Evolutionary conservation across 2,329 filamentous ascomycete genomes (phyloP).

Genomic region (Pseudocercospora macadamiae): DNA sequence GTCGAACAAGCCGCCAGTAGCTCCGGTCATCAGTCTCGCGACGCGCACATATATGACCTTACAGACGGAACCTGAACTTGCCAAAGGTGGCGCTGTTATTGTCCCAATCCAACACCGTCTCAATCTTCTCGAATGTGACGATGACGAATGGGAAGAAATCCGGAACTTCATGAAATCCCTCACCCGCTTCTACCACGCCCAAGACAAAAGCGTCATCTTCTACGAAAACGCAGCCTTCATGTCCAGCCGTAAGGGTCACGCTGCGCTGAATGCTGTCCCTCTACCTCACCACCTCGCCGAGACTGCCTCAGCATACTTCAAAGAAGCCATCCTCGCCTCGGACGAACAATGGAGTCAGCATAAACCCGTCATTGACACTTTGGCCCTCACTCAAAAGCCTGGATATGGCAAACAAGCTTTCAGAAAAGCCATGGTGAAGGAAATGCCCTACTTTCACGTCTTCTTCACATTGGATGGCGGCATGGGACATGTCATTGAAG

Average conservation of each 20-base stretch:
- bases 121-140: slow-evolving; percentile 96
- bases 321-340: slow-evolving; percentile 82
- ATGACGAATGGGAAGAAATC: slow-evolving; percentile 99
- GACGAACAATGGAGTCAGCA: slow-evolving; percentile 97
- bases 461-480: slow-evolving; percentile 95
- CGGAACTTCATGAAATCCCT: slow-evolving; percentile 99
- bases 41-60: slow-evolving; percentile 88
- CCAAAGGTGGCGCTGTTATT: slow-evolving; percentile 80
- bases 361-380: slow-evolving; percentile 88
- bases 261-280: slow-evolving; percentile 81
- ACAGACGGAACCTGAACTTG: slow-evolving; percentile 85
- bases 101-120: slow-evolving; percentile 83
- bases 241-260: slow-evolving; percentile 72
- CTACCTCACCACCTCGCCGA: slow-evolving; percentile 90
- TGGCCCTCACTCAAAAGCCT: slow-evolving; percentile 58
- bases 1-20: slow-evolving; percentile 68
- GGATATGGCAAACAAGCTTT: slow-evolving; percentile 82
- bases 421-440: slow-evolving; percentile 78
- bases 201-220: slow-evolving; percentile 89
- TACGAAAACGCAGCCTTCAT: slow-evolving; percentile 94
- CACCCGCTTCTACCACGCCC: slow-evolving; percentile 87
- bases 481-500: slow-evolving; percentile 88
- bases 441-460: slow-evolving; percentile 98
- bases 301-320: slow-evolving; percentile 91
- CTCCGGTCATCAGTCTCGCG: slow-evolving; percentile 81